phyloP scores from a whole-genome alignment of 192 early-diverging fungal genomes.

The Gigaspora rosea region DNA sequence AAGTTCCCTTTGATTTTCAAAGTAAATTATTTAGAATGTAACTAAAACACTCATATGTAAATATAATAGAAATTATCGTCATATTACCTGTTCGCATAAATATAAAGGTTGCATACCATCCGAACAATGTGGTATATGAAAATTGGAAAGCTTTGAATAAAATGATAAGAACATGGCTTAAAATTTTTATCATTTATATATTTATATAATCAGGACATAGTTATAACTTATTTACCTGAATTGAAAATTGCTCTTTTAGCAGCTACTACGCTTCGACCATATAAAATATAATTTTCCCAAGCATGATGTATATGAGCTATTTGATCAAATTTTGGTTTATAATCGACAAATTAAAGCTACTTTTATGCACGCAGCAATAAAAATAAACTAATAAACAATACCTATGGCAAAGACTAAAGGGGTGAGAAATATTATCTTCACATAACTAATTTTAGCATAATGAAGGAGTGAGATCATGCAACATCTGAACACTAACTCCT shows the following conservation, averaged over 20 bases:
- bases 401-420: constrained; percentile 79
- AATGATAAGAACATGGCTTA: too few relatives aligned
- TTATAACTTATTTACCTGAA: constrained; percentile 31
- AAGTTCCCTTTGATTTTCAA: constrained; percentile 42
- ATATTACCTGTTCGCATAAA: constrained; percentile 57
- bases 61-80: neutral
- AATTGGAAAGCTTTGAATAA: constrained; percentile 59
- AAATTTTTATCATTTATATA: too few relatives aligned
- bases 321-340: neutral
- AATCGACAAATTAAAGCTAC: neutral
- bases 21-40: neutral
- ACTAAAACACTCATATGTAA: neutral
- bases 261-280: constrained; percentile 41
- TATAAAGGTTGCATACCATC: constrained; percentile 73
- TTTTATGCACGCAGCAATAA: neutral
- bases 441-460: constrained; percentile 40
- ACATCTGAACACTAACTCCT: constrained; percentile 75
- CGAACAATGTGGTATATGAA: constrained; percentile 75
- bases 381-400: constrained; percentile 32
- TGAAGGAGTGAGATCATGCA: constrained; percentile 63
- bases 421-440: constrained; percentile 50
- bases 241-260: constrained; percentile 41
- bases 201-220: neutral
- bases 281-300: constrained; percentile 53
- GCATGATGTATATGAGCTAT: constrained; percentile 60